Conservation (phyloP, 257 asterid genomes). For the Nicotiana tabacum region DNA sequence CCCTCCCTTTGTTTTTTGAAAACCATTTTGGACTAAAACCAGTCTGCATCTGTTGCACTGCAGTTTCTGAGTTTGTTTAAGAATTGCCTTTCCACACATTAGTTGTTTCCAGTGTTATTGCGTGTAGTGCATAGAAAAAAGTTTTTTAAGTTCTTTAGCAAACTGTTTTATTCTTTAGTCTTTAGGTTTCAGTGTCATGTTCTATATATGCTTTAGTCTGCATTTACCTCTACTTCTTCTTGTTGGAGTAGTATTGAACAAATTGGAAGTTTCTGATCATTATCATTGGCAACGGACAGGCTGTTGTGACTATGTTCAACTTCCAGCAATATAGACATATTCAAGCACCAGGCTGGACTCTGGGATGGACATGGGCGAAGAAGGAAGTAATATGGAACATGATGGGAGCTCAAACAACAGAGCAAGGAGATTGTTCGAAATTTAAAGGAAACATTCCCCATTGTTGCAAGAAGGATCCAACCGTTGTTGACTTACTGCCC, state of each 20-base stretch:
- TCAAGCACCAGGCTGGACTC: conserved; percentile 60
- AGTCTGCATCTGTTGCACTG: neutral
- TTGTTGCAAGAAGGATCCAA: conserved; percentile 70
- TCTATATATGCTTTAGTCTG: neutral
- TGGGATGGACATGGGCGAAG: conserved; percentile 72
- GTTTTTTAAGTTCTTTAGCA: neutral
- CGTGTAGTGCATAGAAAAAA: neutral
- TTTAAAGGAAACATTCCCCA: conserved; percentile 49
- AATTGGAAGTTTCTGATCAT: neutral
- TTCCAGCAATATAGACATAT: conserved; percentile 64
- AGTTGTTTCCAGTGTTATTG: neutral
- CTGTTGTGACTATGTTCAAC: conserved; percentile 53
- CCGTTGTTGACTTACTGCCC: conserved; percentile 53
- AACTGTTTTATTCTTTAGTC: neutral
- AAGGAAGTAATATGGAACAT: conserved; percentile 63
- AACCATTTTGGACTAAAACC: neutral
- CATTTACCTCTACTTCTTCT: neutral
- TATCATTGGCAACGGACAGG: conserved; percentile 23
- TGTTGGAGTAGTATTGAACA: neutral
- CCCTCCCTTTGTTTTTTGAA: neutral
- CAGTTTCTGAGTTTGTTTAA: neutral
- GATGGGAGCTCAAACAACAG: conserved; percentile 53
- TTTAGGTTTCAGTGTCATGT: no score
- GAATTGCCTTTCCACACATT: neutral
- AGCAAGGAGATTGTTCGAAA: conserved; percentile 58